Base-by-base conservation (phyloP, 441 rosid genomes). In the Gossypium gossypioides region DNA sequence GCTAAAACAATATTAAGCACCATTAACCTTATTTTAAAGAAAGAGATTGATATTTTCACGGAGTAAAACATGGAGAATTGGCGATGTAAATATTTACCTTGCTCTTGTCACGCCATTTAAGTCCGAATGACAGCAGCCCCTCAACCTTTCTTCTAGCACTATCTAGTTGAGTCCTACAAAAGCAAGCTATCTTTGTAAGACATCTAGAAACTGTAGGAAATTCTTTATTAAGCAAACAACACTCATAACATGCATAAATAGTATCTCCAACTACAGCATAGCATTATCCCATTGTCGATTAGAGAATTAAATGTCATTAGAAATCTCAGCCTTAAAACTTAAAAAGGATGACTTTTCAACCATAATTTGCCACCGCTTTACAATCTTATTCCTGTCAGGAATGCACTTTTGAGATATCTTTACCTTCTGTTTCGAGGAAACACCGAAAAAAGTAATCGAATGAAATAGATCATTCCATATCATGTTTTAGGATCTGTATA, bases 61-160 rank as follows among this genome's bases (percentile, higher is more conserved):
- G 61, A 2, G 44, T 22, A 19, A 24, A 42, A 51, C 60, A 66
- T 60, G 44, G 44, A 15, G 40, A 60, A 60, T 29, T 7, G 25
- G 15, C 67, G 5, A 67, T 51, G 75, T 55, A 60, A 58, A 57
- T 61, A 60, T 65, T 78, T 79, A 86, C 97, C 97, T 90, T 92
- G 85, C 70, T 86, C 75, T 69, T 71, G 59, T 91, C 92, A 0
- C 87, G 91, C 96, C 96, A 92, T 18, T 89, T 88, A 69, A 90
- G 85, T 69, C 94, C 91, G 69, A 92, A 92, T 50, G 82, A 76
- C 69, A 87, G 42, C 64, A 90, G 71, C 50, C 92, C 81, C 42
- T 27, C 61, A n/a, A 75, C 72, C 81, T 77, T 86, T 83, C 81
- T 85, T 76, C 76, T 78, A 48, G 85, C 86, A 62, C 83, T 87